These are phyloP conservation scores for Dioscorea alata DNA, from an alignment of 106 monocot genomes.

Conservation along the genomic window DNA sequence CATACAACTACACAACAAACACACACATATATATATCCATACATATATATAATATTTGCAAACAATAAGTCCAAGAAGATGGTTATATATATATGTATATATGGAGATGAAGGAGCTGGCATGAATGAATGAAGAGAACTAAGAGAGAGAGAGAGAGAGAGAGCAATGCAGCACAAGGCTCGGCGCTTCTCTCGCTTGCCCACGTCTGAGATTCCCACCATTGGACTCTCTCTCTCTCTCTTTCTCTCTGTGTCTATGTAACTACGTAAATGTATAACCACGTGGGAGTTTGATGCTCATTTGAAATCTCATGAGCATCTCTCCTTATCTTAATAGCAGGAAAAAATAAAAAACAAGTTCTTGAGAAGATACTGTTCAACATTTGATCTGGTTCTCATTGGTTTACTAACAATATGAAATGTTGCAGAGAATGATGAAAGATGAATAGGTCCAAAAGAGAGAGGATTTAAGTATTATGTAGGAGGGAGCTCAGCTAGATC, in stretches of 20 bases:
- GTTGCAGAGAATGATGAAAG: no score
- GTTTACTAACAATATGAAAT: no score
- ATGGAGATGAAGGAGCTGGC: neutral
- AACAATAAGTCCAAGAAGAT: no score
- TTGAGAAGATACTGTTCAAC: no score
- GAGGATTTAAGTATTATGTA: no score
- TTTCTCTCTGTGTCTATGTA: neutral
- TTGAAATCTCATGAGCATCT: conserved; percentile 1
- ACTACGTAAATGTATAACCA: neutral
- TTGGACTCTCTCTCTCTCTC: neutral
- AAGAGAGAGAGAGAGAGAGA: neutral
- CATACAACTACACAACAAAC: neutral
- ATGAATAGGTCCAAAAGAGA: no score
- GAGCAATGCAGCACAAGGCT: neutral
- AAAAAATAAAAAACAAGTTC: no score
- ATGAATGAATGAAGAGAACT: neutral
- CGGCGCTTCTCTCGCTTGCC: neutral
- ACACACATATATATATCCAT: neutral
- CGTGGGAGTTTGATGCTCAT: neutral
- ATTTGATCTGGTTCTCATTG: no score
- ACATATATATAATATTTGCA: neutral
- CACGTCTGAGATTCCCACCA: conserved; percentile 10
- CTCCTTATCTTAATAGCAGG: no score
- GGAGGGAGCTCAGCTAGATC: no score
- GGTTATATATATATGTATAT: neutral